Conservation (phyloP, 2,329 filamentous ascomycete species). For the Arthrocladium fulminans region DNA sequence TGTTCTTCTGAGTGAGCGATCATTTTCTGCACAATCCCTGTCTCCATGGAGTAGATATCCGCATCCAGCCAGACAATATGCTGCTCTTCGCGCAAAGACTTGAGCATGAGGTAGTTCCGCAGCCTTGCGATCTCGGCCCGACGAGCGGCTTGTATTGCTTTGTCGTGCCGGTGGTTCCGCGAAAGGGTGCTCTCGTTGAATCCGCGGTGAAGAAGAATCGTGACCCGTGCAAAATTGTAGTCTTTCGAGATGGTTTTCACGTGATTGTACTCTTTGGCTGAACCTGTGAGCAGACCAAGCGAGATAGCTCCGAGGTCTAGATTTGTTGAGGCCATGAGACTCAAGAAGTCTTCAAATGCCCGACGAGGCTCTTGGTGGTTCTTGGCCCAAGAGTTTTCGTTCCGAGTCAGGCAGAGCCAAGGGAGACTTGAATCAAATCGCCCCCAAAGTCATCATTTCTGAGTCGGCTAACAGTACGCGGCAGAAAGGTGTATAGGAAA, state of each 20-base stretch:
- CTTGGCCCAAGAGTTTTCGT: conserved; percentile 9
- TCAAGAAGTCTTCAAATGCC: conserved; percentile 7
- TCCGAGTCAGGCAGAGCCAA: conserved; percentile 8
- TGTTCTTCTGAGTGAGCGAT: not conserved
- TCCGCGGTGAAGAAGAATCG: conserved; percentile 9
- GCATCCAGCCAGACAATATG: conserved; percentile 13
- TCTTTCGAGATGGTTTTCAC: not conserved
- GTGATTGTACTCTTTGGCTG: conserved; percentile 8
- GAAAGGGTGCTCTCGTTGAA: not conserved
- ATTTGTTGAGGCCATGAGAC: not conserved
- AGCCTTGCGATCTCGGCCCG: conserved; percentile 9
- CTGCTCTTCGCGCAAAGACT: not conserved
- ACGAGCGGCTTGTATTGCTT: conserved; percentile 2
- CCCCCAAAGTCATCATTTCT: too few species aligned
- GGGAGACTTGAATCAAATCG: too few species aligned
- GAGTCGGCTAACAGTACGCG: too few species aligned
- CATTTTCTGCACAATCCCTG: conserved; percentile 6
- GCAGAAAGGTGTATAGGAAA: too few species aligned
- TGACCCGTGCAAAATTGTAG: conserved; percentile 4
- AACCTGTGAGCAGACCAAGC: conserved; percentile 8
- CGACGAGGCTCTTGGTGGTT: not conserved
- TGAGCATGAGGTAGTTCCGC: conserved; percentile 11
- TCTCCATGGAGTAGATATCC: conserved; percentile 7
- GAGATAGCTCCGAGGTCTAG: conserved; percentile 5
- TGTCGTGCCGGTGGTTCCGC: not conserved